These are phyloP conservation scores for Abrus precatorius DNA, from an alignment of 306 rosid genomes.

Conservation along the genomic window DNA sequence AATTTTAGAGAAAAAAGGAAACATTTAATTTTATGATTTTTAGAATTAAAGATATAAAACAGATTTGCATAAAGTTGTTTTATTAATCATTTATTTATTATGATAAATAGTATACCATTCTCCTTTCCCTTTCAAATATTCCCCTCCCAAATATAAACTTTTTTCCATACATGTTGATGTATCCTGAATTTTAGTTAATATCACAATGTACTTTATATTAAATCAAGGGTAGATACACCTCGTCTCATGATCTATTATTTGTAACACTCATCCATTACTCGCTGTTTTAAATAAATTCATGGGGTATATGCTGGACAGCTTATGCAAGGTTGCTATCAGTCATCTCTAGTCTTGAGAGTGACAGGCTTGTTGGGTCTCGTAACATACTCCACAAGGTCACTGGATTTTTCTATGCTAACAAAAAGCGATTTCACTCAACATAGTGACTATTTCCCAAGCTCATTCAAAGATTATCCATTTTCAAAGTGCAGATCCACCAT, in stretches of 20 bases:
- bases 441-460: slow-evolving; percentile 16
- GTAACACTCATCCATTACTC: not conserved
- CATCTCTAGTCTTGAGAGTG: not conserved
- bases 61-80: too few relatives aligned
- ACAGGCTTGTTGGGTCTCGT: not conserved
- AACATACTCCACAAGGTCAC: slow-evolving; percentile 1
- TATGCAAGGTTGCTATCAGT: not conserved
- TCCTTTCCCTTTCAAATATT: too few relatives aligned
- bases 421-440: not conserved
- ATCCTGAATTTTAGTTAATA: not conserved
- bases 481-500: not conserved
- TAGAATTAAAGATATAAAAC: too few relatives aligned
- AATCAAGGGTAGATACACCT: not conserved
- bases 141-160: too few relatives aligned
- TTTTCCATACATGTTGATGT: not conserved
- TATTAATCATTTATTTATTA: too few relatives aligned
- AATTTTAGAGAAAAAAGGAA: too few relatives aligned
- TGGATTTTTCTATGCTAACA: not conserved
- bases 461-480: not conserved
- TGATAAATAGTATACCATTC: too few relatives aligned
- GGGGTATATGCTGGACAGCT: not conserved
- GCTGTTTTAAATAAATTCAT: not conserved
- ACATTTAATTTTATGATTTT: too few relatives aligned
- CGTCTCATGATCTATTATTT: not conserved
- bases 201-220: not conserved